Evolutionary conservation across 495 filamentous ascomycete species (phyloP), one percentile per base, ranked within the genome.

Genomic region (Aspergillus leporis): DNA sequence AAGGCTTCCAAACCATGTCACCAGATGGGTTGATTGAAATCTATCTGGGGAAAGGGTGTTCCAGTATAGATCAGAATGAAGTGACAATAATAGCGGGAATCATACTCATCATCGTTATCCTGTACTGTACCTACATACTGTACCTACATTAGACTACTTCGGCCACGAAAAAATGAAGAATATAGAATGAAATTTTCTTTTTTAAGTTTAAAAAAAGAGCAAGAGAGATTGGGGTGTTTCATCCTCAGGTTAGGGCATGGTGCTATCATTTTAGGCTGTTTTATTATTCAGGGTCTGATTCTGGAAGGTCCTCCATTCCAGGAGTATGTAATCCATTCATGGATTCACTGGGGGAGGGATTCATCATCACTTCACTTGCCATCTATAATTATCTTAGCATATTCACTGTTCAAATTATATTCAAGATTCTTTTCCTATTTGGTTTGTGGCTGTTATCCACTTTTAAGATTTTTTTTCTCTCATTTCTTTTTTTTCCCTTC

Each of bases 241-340:
- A 53, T 41, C 51, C 34, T 25, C 10, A 23, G 51, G 18, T 53
- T 41, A 41, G 51, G 34, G 48, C 25, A 51, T 25, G 31, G 25
- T 31, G 25, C 25, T 36, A 41, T 32, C 49, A 41, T 32, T 36
- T 53, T 53, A 53, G 34, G 38, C 34, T 41, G 38, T 41, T 36
- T 36, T 53, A 16, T 41, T 40, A 53, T 53, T 53, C 51, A 53
- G 51, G 51, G 51, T 53, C 51, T 53, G 36, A 34, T 53, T 41
- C 18, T 32, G 49, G 49, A 30, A 32, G 49, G 28, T 32, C 34
- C n/a, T 34, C 49, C 49, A 51, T 51, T 19, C 30, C 21, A 23
- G 21, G 46, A 41, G 38, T 41, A 41, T 41, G 38, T 41, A n/a
- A 41, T 28, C 25, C 25, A 28, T 28, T 48, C 28, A 12, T 25